Evolutionary conservation across 768 basidiomycete genomes (phyloP).

Genomic region (Cystofilobasidium capitatum): DNA sequence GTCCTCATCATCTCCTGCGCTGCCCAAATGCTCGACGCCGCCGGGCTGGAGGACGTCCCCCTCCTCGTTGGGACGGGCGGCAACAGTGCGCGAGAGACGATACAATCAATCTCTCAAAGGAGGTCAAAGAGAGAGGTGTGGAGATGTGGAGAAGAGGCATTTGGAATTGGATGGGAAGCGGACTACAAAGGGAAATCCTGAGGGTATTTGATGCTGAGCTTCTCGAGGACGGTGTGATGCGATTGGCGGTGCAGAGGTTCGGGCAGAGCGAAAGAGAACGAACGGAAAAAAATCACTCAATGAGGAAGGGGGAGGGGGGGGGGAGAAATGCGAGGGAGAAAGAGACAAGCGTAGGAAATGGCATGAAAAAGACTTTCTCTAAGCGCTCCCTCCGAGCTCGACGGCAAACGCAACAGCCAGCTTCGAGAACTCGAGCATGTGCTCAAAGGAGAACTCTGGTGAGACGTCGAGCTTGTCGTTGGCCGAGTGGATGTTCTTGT

Average conservation of each 20-base stretch:
- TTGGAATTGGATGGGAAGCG: too few species aligned
- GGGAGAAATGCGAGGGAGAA: neutral
- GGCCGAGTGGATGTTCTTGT: constrained; percentile 69
- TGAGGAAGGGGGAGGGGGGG: neutral
- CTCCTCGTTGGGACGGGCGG: constrained; percentile 75
- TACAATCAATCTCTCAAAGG: constrained; percentile 54
- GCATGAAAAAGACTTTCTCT: neutral
- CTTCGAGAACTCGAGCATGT: constrained; percentile 80
- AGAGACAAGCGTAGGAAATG: neutral
- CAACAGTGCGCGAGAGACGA: constrained; percentile 54
- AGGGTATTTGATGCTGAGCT: too few species aligned
- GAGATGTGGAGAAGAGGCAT: too few species aligned
- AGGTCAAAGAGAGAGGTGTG: constrained; percentile 75
- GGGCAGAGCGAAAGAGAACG: neutral
- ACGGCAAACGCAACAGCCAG: constrained; percentile 68
- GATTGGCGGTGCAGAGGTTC: too few species aligned
- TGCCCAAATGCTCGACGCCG: constrained; percentile 59
- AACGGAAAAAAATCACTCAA: neutral
- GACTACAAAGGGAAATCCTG: too few species aligned
- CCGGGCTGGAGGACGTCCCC: constrained; percentile 56
- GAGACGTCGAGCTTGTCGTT: constrained; percentile 52
- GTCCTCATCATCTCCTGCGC: constrained; percentile 46
- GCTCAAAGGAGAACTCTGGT: constrained; percentile 48
- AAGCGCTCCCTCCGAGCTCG: constrained; percentile 52
- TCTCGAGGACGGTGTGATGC: too few species aligned